A percentile compares a stretch with the other conserved stretches of the same genome.
These are phyloP conservation scores for Blastobotrys proliferans DNA, from an alignment of 1,139 yeast genomes.

Conservation along the genomic window DNA sequence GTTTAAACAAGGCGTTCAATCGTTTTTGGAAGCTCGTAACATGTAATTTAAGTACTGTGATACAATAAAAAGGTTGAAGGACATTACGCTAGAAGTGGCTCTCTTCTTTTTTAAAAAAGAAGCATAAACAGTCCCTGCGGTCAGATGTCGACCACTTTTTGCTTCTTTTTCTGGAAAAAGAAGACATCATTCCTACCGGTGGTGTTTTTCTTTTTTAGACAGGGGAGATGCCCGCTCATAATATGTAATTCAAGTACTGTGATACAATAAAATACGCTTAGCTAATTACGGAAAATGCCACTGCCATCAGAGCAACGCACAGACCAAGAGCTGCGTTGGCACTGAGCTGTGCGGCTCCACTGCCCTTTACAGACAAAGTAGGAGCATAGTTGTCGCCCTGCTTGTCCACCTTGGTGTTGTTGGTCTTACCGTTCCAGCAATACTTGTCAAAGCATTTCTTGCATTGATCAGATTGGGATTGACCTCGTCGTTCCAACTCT, in stretches of 20 bases:
- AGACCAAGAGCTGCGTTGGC: background rate
- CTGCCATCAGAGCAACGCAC: conserved; percentile 2
- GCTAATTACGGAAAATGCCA: background rate
- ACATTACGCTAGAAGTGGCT: no score
- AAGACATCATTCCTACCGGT: no score
- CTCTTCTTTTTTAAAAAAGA: no score
- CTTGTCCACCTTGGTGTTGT: conserved; percentile 16
- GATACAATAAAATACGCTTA: background rate
- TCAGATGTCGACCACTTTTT: no score
- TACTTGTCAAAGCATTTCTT: conserved; percentile 65
- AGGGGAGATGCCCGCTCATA: no score
- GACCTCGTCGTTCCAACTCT: conserved; percentile 67
- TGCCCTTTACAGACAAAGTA: conserved; percentile 12
- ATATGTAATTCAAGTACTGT: no score
- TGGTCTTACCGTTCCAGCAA: conserved; percentile 75
- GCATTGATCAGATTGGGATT: conserved; percentile 71
- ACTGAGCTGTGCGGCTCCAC: background rate
- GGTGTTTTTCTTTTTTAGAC: background rate
- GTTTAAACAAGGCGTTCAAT: conserved; percentile 54
- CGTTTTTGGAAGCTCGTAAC: conserved; percentile 20
- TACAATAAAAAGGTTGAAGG: background rate
- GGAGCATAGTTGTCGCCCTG: conserved; percentile 20
- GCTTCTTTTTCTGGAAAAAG: no score
- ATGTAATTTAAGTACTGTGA: background rate
- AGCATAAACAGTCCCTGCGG: no score